Conservation (phyloP, 768 basidiomycete species). For the Hygrocybe coccinea region DNA sequence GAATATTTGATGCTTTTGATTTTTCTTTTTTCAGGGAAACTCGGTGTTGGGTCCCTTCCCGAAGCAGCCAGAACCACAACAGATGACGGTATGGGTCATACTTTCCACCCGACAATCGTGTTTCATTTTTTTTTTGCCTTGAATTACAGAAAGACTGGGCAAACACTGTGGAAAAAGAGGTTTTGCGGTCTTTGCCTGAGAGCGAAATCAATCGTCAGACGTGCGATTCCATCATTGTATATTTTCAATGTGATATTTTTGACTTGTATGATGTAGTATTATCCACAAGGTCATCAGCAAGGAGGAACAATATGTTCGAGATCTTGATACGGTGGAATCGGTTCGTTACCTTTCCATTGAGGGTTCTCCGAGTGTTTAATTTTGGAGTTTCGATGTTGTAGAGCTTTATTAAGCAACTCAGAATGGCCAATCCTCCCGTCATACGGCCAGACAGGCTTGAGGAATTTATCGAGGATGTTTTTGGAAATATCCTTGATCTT, state of each 20-base stretch:
- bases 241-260: not conserved
- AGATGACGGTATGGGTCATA: conserved; percentile 17
- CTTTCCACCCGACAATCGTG: not conserved
- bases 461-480: conserved; percentile 84
- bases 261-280: conserved; percentile 37
- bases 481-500: conserved; percentile 85
- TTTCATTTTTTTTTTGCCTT: not conserved
- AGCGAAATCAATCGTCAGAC: conserved; percentile 82
- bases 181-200: conserved; percentile 51
- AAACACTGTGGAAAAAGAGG: conserved; percentile 39
- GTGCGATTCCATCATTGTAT: conserved; percentile 26
- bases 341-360: conserved; percentile 27
- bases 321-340: conserved; percentile 77
- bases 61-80: conserved; percentile 29
- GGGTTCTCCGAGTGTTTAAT: not conserved
- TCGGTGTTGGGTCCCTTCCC: conserved; percentile 27
- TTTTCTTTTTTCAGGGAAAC: conserved; percentile 25
- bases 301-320: conserved; percentile 85
- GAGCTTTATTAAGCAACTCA: conserved; percentile 44
- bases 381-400: not conserved
- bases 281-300: conserved; percentile 86
- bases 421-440: conserved; percentile 39
- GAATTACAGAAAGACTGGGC: conserved; percentile 38
- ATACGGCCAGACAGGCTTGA: conserved; percentile 54
- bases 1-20: not conserved